Base-by-base conservation (phyloP, 768 basidiomycete genomes). In the Tricholoma sp. region DNA sequence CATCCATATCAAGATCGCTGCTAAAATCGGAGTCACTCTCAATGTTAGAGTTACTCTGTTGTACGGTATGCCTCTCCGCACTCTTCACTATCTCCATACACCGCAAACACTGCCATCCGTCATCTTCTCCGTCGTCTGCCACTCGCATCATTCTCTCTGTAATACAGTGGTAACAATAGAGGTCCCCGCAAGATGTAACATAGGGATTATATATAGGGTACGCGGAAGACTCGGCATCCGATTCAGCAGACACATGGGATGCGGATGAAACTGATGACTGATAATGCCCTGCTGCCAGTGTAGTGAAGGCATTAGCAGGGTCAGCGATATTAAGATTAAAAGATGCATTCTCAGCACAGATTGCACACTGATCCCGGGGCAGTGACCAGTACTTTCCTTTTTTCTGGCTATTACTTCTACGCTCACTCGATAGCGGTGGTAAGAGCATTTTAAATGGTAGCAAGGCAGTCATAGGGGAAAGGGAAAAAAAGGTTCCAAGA, bases 111-210 rank as follows among this genome's bases (percentile, higher is more conserved):
- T 85, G 83, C 94, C 94, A 96, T 18, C 78, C 77, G 50, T 72
- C 65, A 15, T 78, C 76, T 52, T 77, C 79, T 20, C 75, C 82
- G 34, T 88, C 90, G 57, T 88, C 87, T 4, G 82, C 84, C 5
- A 80, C 80, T 34, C 80, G 84, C 64, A 91, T 79, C 75, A 98
- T 81, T 58, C 85, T 84, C 65, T 91, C 89, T 12, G 91, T 82
- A 41, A 98, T 78, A 71, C 97, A 99, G 63, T 88, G 86, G 69
- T 98, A 99, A 72, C 97, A 98, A 72, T 95, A 99, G 12, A 82
- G 68, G 66, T 97, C 93, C 6, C 84, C 87, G 59, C 91, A 94
- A 31, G 86, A 85, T 33, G 93, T 85, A 50, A 88, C 72, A 66
- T 96, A 98, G 0, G 95, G 87, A 44, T 84, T 88, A 64, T 88